These are phyloP conservation scores for Metschnikowia cubensis DNA, from an alignment of 805 yeast genomes.

Conservation along the genomic window DNA sequence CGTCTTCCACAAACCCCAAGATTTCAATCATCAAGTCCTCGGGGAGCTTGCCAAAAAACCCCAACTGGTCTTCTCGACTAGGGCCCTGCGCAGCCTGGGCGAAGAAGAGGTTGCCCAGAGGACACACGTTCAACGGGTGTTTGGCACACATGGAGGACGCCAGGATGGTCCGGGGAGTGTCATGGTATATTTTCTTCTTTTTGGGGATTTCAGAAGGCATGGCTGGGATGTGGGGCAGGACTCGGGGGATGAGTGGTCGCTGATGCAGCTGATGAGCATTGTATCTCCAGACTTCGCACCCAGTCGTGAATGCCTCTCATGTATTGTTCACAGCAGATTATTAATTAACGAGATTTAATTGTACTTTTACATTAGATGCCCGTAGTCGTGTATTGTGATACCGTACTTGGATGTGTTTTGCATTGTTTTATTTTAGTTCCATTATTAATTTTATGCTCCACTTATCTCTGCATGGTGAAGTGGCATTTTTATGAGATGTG, in stretches of 20 bases:
- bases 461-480: no score
- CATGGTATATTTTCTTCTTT: slow-evolving; percentile 6
- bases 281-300: neutral
- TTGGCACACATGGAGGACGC: slow-evolving; percentile 6
- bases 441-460: no score
- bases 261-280: neutral
- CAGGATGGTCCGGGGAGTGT: slow-evolving; percentile 6
- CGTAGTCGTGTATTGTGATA: no score
- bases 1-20: slow-evolving; percentile 45
- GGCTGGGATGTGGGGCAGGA: neutral
- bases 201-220: slow-evolving; percentile 2
- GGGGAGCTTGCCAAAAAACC: slow-evolving; percentile 46
- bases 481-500: no score
- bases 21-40: slow-evolving; percentile 64
- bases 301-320: no score
- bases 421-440: no score
- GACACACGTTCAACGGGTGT: slow-evolving; percentile 20
- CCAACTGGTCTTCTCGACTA: slow-evolving; percentile 41
- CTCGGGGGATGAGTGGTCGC: neutral
- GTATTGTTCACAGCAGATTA: no score
- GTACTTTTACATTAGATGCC: no score
- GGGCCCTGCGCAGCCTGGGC: slow-evolving; percentile 10
- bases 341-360: no score
- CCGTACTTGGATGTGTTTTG: no score
- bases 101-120: slow-evolving; percentile 16